Base-by-base conservation (phyloP, 2,329 filamentous ascomycete genomes). In the Claviceps maximensis region DNA sequence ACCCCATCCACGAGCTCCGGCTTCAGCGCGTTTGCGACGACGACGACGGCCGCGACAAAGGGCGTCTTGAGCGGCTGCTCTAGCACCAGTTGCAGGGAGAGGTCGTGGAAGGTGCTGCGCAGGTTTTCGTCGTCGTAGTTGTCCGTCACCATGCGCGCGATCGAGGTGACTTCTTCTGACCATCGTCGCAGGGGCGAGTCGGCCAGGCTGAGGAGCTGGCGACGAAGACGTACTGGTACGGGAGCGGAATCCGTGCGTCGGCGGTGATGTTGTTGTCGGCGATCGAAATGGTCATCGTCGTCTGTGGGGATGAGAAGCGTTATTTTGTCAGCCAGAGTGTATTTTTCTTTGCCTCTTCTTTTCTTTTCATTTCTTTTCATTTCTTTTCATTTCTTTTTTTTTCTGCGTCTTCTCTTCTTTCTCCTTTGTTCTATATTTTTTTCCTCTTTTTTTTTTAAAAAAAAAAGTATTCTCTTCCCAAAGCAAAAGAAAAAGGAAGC, bases 11-110 rank as follows among this genome's bases (percentile, higher is more conserved):
- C 80, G 38, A 95, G 75, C 59, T 93, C 86, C 4, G 85, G 76
- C 64, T 88, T 89, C 61, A 86, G 71, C 27, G 80, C 79, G 71
- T 97, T 96, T 58, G 84, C 79, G 53, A 89, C 79, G 54, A 95
- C 77, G 45, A 94, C 78, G 15, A 91, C 83, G 21, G 87, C 88
- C 10, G 90, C 89, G 40, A 95, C 78, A 65, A 96, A 97, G 0
- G 93, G 91, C n/a, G 89, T 94, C 75, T 97, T 97, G 68, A 98
- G 84, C 1, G 93, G 93, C 71, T 98, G 93, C 71, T 98, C 93
- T 38, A 88, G 67, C 45, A 86, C 77, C 58, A 97, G 76, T 68
- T 91, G 87, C 54, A 90, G 71, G 8, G 83, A 74, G 31, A 95
- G 77, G 54, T 84, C 80, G 58, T 87, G 74, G 66, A 95, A 94